phyloP scores from a whole-genome alignment of 2,329 filamentous ascomycete genomes.

The Aaosphaeria pasadenensis region DNA sequence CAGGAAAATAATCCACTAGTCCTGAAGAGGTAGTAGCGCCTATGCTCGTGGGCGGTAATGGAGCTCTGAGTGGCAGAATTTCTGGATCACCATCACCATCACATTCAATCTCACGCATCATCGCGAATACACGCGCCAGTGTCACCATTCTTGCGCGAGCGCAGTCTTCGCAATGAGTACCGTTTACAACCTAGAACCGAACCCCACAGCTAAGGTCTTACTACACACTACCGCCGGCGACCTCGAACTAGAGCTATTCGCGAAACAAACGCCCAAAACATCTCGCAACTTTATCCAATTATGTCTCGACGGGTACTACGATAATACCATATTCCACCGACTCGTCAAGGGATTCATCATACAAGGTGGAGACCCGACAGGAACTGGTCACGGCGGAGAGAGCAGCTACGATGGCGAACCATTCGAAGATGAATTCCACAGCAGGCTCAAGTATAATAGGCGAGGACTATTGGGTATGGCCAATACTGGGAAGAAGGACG shows the following conservation, averaged over 20 bases:
- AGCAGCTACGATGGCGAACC: constrained; percentile 83
- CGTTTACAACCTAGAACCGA: constrained; percentile 91
- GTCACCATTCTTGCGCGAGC: background rate
- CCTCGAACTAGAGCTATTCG: constrained; percentile 88
- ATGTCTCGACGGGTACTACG: constrained; percentile 93
- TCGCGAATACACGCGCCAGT: background rate
- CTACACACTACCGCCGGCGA: constrained; percentile 89
- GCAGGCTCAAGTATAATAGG: constrained; percentile 86
- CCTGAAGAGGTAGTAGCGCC: background rate
- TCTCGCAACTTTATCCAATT: constrained; percentile 95
- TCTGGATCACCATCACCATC: constrained; percentile 1
- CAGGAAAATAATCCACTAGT: constrained; percentile 2
- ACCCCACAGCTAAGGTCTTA: constrained; percentile 87
- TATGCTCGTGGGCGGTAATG: constrained; percentile 10
- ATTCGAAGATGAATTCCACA: constrained; percentile 89
- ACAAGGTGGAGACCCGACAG: constrained; percentile 92
- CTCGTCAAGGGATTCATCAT: constrained; percentile 88
- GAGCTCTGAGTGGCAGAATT: constrained; percentile 17
- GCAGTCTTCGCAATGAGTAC: constrained; percentile 64
- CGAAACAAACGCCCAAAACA: constrained; percentile 86
- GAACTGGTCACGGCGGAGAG: constrained; percentile 86
- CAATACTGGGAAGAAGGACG: constrained; percentile 72
- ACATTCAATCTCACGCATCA: background rate
- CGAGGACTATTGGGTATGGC: constrained; percentile 94
- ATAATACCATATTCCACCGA: constrained; percentile 89